phyloP scores from a whole-genome alignment of 495 filamentous ascomycete species.

The Stereocaulon alpinum region DNA sequence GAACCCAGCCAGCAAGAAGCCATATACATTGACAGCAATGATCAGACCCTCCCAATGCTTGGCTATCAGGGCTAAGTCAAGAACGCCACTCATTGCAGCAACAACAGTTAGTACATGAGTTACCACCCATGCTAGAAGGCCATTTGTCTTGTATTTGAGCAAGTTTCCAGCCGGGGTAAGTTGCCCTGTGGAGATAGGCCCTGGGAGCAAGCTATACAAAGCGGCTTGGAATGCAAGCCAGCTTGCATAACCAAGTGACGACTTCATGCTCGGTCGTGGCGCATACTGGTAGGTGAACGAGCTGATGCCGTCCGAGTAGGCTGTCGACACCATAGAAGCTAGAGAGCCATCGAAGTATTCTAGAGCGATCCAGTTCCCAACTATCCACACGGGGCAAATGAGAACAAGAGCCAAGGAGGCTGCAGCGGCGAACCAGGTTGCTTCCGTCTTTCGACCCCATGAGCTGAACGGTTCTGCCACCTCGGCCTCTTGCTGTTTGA shows the following conservation, averaged over 20 bases:
- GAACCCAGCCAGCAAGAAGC: constrained; percentile 28
- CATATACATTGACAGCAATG: constrained; percentile 32
- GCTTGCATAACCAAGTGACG: constrained; percentile 25
- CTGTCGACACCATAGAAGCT: background rate
- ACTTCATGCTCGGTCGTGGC: constrained; percentile 2
- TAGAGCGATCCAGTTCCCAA: constrained; percentile 10
- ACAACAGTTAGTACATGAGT: constrained; percentile 28
- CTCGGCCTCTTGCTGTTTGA: too few species aligned
- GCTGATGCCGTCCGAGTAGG: background rate
- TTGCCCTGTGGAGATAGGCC: constrained; percentile 20
- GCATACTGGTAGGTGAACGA: constrained; percentile 4
- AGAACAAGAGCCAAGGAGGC: constrained; percentile 9
- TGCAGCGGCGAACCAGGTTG: constrained; percentile 9
- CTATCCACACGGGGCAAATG: constrained; percentile 13
- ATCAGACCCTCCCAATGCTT: constrained; percentile 35
- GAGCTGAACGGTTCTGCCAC: too few species aligned
- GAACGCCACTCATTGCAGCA: constrained; percentile 20
- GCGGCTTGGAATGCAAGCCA: constrained; percentile 29
- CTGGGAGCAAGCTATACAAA: constrained; percentile 30
- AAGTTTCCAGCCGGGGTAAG: constrained; percentile 31
- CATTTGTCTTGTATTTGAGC: constrained; percentile 32
- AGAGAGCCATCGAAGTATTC: constrained; percentile 16
- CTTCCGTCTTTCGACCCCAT: constrained; percentile 15
- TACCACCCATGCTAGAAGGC: constrained; percentile 33
- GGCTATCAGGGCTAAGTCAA: constrained; percentile 35